Evolutionary conservation across 2,329 filamentous ascomycete species (phyloP), one percentile per base, ranked within the genome.

Genomic region (Phymatotrichopsis omnivora): DNA sequence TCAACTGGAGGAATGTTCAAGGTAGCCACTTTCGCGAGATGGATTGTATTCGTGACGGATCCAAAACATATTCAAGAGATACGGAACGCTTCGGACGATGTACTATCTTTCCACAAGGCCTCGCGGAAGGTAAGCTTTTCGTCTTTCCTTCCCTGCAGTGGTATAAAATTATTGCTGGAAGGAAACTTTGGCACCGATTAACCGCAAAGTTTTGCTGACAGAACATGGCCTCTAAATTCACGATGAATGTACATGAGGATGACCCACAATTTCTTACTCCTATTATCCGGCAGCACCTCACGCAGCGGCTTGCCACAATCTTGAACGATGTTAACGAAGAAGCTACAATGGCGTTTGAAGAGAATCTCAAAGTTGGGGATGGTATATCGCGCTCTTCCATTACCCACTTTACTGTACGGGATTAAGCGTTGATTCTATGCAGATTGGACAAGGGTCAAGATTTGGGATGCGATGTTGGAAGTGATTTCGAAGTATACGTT

Each of bases 61-160:
- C 44, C 44, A 6, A 54, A 56, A 28, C 45, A 49, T 31, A 40
- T 56, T 7, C 37, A 51, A 12, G 53, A 57, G 40, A 39, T 57
- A 19, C 42, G 28, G 16, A 42, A 47, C 28, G 30, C 41, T 1
- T 31, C 49, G 8, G 53, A 56, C 23, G 10, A 41, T n/a, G 32
- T 56, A 23, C 42, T 55, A 19, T 53, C 51, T 7, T 56, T 56
- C 34, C 23, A 4, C 10, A 45, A 41, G 2, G 45, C 41, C 4
- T 44, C 49, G 4, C 39, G 52, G 20, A 25, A 52, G 37, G 20
- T 44, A 28, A 54, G 49, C 27, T 45, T 45, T 14, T n/a, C n/a
- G n/a, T n/a, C n/a, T n/a, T n/a, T n/a, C n/a, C n/a, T n/a, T n/a
- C n/a, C n/a, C n/a, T n/a, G n/a, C n/a, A n/a, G n/a, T n/a, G n/a